These are phyloP conservation scores for Calonectria fujianensis DNA, from an alignment of 2,329 filamentous ascomycete genomes.

Conservation along the genomic window DNA sequence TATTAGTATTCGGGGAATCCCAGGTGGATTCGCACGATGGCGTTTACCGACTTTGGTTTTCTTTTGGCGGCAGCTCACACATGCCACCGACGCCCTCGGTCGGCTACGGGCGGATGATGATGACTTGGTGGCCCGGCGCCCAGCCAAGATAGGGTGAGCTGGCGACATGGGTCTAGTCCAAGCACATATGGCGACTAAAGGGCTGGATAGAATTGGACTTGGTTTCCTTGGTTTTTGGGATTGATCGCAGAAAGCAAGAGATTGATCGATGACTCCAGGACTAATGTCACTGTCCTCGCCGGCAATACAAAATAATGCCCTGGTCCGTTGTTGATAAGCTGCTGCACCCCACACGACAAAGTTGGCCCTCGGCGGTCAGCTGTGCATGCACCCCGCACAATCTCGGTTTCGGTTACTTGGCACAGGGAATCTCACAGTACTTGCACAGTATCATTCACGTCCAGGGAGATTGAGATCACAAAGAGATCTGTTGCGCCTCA, in stretches of 20 bases:
- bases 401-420: neutral
- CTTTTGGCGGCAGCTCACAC: conserved; percentile 31
- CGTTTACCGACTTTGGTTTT: conserved; percentile 18
- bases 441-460: neutral
- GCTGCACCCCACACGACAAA: neutral
- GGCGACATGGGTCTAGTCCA: neutral
- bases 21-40: neutral
- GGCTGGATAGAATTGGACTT: neutral
- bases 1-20: neutral
- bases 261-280: neutral
- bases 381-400: neutral
- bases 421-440: neutral
- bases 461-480: neutral
- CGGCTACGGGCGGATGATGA: conserved; percentile 6
- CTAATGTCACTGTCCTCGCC: neutral
- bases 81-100: conserved; percentile 25
- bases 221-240: neutral
- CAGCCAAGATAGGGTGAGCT: neutral
- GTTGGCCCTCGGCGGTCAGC: neutral
- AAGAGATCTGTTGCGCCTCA: neutral
- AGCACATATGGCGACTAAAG: no score
- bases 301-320: neutral
- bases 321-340: neutral
- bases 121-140: conserved; percentile 10
- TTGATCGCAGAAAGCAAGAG: neutral